Base-by-base conservation (phyloP, 257 asterid species). In the Henckelia pumila region DNA sequence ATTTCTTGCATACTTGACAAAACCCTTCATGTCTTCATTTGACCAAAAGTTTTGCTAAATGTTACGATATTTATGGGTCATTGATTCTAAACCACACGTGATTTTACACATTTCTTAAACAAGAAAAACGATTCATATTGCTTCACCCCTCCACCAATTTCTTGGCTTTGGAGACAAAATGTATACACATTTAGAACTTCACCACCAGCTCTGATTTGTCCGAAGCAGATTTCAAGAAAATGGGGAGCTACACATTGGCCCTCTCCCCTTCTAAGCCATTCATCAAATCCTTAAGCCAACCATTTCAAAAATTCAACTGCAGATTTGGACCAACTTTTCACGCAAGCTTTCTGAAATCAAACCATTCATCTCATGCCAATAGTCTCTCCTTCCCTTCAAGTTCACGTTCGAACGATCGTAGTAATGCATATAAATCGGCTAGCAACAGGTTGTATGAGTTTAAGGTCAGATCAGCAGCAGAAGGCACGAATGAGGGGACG, bases 221-320 rank as follows among this genome's bases (percentile, higher is more conserved):
- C 5, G 0, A 6, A 10, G 61, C 40, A 13, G 29, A 47, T 56
- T 40, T 62, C 67, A 55, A 67, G 10, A 74, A 65, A 83, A 82
- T 91, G 97, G 83, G 64, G 69, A 73, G 65, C 77, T 75, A 56
- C 68, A 66, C 89, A 55, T 68, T 81, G 47, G 75, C 82, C 72
- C 68, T 85, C 56, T 79, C 80, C 77, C 82, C 79, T 72, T 72
- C 78, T 10, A 78, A 81, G 25, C 85, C 86, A 70, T 74, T 75
- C 64, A 19, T 58, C 71, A 47, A 53, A 65, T 77, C 69, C 70
- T 52, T 17, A 3, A 84, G 73, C 28, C 80, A 69, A 40, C 25
- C 71, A 17, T 57, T 66, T 32, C 64, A 28, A 19, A 64, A 55
- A 3, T 56, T 75, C 50, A 53, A 29, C 14, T 23, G 16, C 71